Conservation (phyloP, 2,329 filamentous ascomycete species). For the Botrytis hyacinthi region DNA sequence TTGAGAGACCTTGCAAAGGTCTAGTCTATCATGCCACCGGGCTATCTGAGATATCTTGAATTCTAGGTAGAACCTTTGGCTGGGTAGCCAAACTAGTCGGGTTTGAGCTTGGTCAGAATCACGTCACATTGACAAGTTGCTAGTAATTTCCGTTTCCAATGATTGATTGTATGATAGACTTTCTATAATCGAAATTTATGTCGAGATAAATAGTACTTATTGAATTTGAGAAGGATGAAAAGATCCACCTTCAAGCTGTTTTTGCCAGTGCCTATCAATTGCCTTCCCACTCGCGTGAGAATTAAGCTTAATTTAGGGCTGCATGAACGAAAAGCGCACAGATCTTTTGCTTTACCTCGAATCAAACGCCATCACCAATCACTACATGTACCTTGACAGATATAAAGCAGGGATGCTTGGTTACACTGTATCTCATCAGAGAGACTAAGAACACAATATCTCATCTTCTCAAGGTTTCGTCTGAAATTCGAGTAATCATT, state of each 20-base stretch:
- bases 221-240: neutral
- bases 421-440: neutral
- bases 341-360: neutral
- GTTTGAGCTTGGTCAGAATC: neutral
- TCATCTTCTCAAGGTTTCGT: neutral
- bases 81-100: neutral
- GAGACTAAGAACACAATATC: neutral
- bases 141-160: neutral
- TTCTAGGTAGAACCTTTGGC: neutral
- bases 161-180: neutral
- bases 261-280: neutral
- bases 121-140: neutral
- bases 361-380: neutral
- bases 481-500: neutral
- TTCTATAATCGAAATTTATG: neutral
- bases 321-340: neutral
- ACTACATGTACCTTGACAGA: neutral
- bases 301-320: constrained; percentile 9
- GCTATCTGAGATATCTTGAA: neutral
- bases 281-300: neutral
- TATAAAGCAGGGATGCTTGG: neutral
- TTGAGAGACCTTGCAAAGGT: neutral
- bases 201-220: neutral
- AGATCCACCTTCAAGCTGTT: neutral
- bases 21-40: neutral